Evolutionary conservation across 192 early-diverging fungal genomes (phyloP), one percentile per base, ranked within the genome.

Genomic region (Coemansia sp.): DNA sequence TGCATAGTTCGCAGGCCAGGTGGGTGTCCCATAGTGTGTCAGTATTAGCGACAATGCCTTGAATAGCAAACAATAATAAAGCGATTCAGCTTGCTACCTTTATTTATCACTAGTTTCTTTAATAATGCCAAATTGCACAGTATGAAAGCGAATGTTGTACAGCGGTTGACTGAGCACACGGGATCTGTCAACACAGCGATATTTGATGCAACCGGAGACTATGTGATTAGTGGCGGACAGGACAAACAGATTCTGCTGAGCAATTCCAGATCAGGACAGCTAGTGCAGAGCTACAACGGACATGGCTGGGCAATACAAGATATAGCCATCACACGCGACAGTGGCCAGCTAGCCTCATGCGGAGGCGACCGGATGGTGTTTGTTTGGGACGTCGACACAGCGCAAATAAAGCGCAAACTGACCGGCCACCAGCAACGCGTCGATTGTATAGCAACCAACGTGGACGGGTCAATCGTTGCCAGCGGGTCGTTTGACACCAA

Each of bases 331-430:
- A 65, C 51, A 53, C 18, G 26, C 2, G 87, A 86, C 67, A 84
- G 88, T 60, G 63, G 79, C 4, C 76, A 72, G 18, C 71, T 99
- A 60, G 88, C 85, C 20, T 90, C 90, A 20, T 88, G 90, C 53
- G 89, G 90, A 34, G 86, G 78, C 4, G 94, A 97, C 65, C 84
- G 86, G 20, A 61, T 85, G 5, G 88, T 94, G 11, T 84, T 89
- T 52, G 57, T 92, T 6, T 97, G 93, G 93, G 94, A 99, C 56
- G 87, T 96, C 1, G 62, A 64, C 11, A 84, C 85, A 4, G 90
- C 90, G 7, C 71, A 71, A 53, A 78, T 87, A 3, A 80, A 86
- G n/a, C 81, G 89, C 20, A 75, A 88, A 47, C 92, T 87, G 59
- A 60, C 83, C 1, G 91, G 88, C 3, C 96, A 98, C 55, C 76